Percentiles rank a stretch among this genome's conserved stretches.
phyloP scores from a whole-genome alignment of 2,329 filamentous ascomycete species.

The Podosphaera aphanis region DNA sequence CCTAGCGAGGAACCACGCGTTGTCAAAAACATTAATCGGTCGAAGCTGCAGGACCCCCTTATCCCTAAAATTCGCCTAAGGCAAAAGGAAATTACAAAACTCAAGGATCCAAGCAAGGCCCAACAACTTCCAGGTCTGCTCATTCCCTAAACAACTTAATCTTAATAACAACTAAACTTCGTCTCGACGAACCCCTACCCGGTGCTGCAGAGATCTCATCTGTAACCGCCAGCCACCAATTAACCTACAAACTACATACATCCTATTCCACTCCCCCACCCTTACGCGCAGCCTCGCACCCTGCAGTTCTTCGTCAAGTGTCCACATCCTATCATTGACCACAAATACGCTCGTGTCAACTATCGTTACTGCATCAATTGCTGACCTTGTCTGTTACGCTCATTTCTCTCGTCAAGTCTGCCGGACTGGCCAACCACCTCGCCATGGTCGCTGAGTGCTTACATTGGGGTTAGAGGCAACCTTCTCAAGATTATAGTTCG shows the following conservation, averaged over 20 bases:
- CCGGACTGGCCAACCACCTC: slow-evolving; percentile 11
- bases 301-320: neutral
- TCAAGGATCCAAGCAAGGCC: neutral
- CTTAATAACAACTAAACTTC: too few relatives aligned
- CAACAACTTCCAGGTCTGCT: neutral
- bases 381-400: too few relatives aligned
- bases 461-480: slow-evolving; percentile 19
- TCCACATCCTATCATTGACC: neutral
- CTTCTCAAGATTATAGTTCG: slow-evolving; percentile 9
- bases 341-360: too few relatives aligned
- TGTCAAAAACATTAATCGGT: too few relatives aligned
- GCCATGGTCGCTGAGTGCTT: slow-evolving; percentile 22
- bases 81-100: neutral
- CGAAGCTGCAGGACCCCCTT: too few relatives aligned
- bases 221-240: neutral
- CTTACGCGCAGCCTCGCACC: neutral
- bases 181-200: too few relatives aligned
- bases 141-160: neutral
- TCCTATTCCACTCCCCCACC: neutral
- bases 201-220: neutral
- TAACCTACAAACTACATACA: neutral
- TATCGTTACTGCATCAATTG: too few relatives aligned
- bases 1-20: too few relatives aligned
- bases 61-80: neutral
- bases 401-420: neutral